Conservation (phyloP, 2,329 filamentous ascomycete genomes). For the Dichotomopilus funicola region DNA sequence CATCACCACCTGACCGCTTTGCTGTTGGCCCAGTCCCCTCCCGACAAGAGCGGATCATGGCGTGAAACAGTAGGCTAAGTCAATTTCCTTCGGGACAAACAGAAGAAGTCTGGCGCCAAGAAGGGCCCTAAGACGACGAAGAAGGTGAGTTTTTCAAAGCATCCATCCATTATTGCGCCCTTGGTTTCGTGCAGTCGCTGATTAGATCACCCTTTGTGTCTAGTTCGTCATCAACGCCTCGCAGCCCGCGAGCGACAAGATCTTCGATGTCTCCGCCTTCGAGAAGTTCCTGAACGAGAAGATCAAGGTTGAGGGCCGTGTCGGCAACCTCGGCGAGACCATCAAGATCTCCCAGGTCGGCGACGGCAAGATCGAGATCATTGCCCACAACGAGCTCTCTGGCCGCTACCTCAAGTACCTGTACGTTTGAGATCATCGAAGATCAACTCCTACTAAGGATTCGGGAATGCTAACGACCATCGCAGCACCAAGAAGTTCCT, state of each 20-base stretch:
- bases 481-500: conserved; percentile 99
- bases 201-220: conserved; percentile 3
- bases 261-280: conserved; percentile 98
- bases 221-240: conserved; percentile 99
- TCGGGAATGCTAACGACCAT: conserved; percentile 20
- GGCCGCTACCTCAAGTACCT: conserved; percentile 99
- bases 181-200: conserved; percentile 4
- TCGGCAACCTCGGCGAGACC: conserved; percentile 93
- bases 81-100: conserved; percentile 43
- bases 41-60: conserved; percentile 37
- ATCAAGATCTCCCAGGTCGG: conserved; percentile 85
- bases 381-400: conserved; percentile 95
- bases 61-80: conserved; percentile 95
- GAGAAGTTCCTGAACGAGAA: conserved; percentile 99
- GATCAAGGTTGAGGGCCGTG: conserved; percentile 99
- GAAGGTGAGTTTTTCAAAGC: conserved; percentile 53
- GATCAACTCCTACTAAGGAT: conserved; percentile 29
- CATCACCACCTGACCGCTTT: conserved; percentile 61
- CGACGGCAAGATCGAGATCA: conserved; percentile 97
- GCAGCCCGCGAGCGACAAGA: conserved; percentile 98
- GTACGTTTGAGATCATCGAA: conserved; percentile 47
- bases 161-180: background rate
- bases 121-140: conserved; percentile 71
- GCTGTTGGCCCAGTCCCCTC: conserved; percentile 68
- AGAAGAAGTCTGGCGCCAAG: conserved; percentile 59